Base-by-base conservation (phyloP, 2,329 filamentous ascomycete genomes). In the Xylaria arbuscula region DNA sequence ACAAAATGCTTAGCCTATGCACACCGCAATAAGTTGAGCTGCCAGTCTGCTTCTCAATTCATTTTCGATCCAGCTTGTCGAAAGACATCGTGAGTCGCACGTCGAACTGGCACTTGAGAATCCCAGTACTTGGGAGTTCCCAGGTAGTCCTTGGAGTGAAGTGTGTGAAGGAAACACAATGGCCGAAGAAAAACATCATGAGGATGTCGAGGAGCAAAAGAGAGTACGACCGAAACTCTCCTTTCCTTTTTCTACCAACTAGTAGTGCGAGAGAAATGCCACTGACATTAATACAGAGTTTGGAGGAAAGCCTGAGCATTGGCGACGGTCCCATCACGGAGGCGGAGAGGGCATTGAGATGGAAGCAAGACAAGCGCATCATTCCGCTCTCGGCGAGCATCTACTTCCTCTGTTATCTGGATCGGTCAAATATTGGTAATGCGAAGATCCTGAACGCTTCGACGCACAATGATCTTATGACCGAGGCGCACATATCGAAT, bases 321-420 rank as follows among this genome's bases (percentile, higher is more conserved):
- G 66, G 67, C 64, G 62, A 68, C 36, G 67, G 54, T 22, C 64
- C 71, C 28, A 70, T 75, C 78, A 83, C 34, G 5, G 70, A 72
- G n/a, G 74, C 73, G 40, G 74, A 76, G 60, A 70, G 71, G 57
- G 72, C 71, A 22, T 56, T 78, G 10, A 61, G 76, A 59, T 76
- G 82, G 79, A 84, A 82, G 69, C 84, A 87, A 72, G 86, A 88
- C 72, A 68, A 83, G 63, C 83, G 84, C 56, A 86, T 88, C 60
- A 78, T 88, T 7, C 86, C 86, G 1, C 76, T 88, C 8, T 83
- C 82, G 10, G 84, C 85, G 8, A 79, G 77, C 56, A 85, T 88
- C 45, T 88, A 88, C 74, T 80, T 88, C 19, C 80, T 88, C 13
- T 87, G 85, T 74, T 88, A 87, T 70, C 78, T 88, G 19, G 86